These are phyloP conservation scores for Paraphysoderma sedebokerense DNA, from an alignment of 371 early-diverging fungal species.

Conservation along the genomic window DNA sequence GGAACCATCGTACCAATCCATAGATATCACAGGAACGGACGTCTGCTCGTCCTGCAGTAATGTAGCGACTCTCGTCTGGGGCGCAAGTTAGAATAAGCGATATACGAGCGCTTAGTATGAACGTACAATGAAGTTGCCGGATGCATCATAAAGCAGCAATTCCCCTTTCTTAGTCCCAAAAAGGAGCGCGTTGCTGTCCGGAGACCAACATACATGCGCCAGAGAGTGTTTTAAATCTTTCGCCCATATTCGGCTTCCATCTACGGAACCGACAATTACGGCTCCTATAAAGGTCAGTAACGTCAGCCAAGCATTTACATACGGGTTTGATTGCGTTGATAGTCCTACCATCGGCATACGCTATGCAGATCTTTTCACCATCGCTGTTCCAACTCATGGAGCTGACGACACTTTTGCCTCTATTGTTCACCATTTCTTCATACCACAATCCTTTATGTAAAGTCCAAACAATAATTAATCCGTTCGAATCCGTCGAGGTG, in stretches of 20 bases:
- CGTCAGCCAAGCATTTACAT: too few species aligned
- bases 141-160: constrained; percentile 23
- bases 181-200: constrained; percentile 24
- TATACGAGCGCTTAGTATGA: too few species aligned
- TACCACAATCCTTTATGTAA: constrained; percentile 34
- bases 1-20: constrained; percentile 31
- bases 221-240: constrained; percentile 24
- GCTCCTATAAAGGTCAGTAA: constrained; percentile 22
- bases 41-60: constrained; percentile 12
- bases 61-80: constrained; percentile 15
- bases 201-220: constrained; percentile 29
- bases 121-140: constrained; percentile 21
- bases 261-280: constrained; percentile 40
- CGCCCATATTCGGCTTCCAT: constrained; percentile 32
- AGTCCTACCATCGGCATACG: constrained; percentile 27
- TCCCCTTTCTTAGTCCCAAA: constrained; percentile 24
- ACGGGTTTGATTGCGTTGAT: too few species aligned
- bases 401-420: constrained; percentile 27
- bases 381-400: constrained; percentile 31
- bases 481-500: constrained; percentile 30
- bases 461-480: constrained; percentile 38
- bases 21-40: constrained; percentile 16
- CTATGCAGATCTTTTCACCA: constrained; percentile 31
- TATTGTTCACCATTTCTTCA: constrained; percentile 39
- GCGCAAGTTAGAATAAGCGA: neutral